A percentile compares a stretch with the other conserved stretches of the same genome.
These are phyloP conservation scores for Ceratocystiopsis sp. DNA, from an alignment of 2,329 filamentous ascomycete species.

Conservation along the genomic window DNA sequence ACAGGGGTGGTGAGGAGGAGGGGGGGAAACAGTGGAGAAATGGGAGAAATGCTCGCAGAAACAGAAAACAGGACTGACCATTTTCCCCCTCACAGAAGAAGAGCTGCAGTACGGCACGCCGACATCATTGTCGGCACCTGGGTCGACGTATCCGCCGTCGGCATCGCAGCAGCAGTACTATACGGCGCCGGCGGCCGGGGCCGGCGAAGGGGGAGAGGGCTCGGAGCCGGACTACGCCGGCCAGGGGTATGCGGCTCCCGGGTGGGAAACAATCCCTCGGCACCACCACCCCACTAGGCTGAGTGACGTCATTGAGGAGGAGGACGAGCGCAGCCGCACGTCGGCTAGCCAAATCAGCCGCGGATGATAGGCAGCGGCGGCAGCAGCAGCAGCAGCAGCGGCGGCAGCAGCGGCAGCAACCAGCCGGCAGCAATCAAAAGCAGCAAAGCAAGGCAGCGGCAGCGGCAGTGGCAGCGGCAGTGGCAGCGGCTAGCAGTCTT, in stretches of 20 bases:
- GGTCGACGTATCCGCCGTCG: slow-evolving; percentile 17
- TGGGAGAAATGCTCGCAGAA: background rate
- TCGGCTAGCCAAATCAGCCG: slow-evolving; percentile 49
- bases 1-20: background rate
- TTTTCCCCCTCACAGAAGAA: slow-evolving; percentile 29
- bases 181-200: slow-evolving; percentile 13
- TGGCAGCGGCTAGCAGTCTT: no score
- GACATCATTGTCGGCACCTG: slow-evolving; percentile 20
- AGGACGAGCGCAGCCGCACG: slow-evolving; percentile 64
- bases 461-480: no score
- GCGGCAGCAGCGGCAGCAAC: no score
- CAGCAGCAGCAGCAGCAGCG: background rate
- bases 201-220: no score
- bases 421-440: no score
- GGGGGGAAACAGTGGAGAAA: background rate
- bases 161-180: slow-evolving; percentile 25
- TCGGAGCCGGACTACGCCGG: slow-evolving; percentile 41
- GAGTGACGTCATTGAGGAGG: slow-evolving; percentile 75
- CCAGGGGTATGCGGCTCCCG: slow-evolving; percentile 46
- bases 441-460: no score
- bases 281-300: slow-evolving; percentile 80
- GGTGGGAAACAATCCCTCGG: slow-evolving; percentile 54
- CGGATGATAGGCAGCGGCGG: slow-evolving; percentile 3
- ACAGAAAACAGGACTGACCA: background rate
- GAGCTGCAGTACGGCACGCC: slow-evolving; percentile 40